A percentile compares a stretch with the other conserved stretches of the same genome.
These are phyloP conservation scores for Crucibulum laeve DNA, from an alignment of 768 basidiomycete genomes.

Conservation along the genomic window DNA sequence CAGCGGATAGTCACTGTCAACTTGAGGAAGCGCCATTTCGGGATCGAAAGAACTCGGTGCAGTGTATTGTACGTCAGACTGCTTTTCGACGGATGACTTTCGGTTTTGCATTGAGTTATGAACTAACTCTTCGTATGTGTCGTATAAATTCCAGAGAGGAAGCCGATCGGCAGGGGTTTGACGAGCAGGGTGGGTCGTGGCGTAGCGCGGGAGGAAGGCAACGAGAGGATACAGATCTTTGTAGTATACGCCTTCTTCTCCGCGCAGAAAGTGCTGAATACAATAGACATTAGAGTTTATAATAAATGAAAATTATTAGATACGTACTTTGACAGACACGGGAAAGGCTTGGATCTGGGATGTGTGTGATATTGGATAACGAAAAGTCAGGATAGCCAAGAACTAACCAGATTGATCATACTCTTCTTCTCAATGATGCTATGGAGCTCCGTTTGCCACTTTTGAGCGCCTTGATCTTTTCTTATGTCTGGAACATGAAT, in stretches of 20 bases:
- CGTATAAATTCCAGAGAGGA: constrained; percentile 51
- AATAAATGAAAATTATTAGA: neutral
- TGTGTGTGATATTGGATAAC: neutral
- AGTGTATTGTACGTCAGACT: neutral
- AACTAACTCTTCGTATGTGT: constrained; percentile 19
- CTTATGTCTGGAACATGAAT: constrained; percentile 48
- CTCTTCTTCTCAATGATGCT: constrained; percentile 69
- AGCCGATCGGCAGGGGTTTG: constrained; percentile 39
- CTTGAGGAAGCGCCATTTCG: constrained; percentile 25
- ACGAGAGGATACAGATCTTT: constrained; percentile 70
- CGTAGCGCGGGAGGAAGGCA: constrained; percentile 61
- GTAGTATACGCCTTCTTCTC: constrained; percentile 68
- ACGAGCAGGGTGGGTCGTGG: constrained; percentile 19
- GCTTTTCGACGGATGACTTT: neutral
- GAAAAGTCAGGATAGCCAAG: neutral
- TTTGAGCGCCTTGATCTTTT: constrained; percentile 21
- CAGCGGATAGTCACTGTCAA: constrained; percentile 21
- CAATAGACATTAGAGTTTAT: neutral
- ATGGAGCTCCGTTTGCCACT: constrained; percentile 28
- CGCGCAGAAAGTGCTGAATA: constrained; percentile 57
- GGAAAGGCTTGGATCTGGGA: constrained; percentile 64
- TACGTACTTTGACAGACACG: constrained; percentile 60
- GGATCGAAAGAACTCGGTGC: constrained; percentile 24
- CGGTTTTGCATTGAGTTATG: too few relatives aligned
- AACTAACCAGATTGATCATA: constrained; percentile 61